Evolutionary conservation across 257 asterid species (phyloP).

Genomic region (Sherardia arvensis): DNA sequence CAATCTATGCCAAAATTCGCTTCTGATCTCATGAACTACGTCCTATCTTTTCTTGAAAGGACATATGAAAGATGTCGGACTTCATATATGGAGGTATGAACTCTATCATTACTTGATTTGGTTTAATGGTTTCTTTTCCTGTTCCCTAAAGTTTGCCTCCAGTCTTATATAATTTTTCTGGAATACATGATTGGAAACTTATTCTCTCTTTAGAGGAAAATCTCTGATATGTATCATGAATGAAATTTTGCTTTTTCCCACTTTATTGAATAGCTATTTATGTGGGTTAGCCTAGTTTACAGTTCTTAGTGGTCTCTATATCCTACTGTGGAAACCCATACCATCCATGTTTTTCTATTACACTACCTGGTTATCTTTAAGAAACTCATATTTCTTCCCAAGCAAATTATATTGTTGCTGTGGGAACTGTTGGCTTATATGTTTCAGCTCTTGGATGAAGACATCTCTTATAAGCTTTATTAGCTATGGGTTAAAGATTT

Average conservation of each 20-base stretch:
- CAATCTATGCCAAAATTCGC: conserved; percentile 99
- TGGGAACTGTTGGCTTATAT: neutral
- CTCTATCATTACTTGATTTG: conserved; percentile 10
- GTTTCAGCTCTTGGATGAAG: neutral
- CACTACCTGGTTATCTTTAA: neutral
- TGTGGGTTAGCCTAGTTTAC: neutral
- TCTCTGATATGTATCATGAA: neutral
- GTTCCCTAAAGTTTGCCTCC: neutral
- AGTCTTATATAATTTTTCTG: neutral
- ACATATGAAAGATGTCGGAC: conserved; percentile 98
- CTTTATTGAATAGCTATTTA: neutral
- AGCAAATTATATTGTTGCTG: neutral
- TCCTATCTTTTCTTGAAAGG: conserved; percentile 93
- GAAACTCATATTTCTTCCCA: neutral
- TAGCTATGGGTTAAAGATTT: neutral
- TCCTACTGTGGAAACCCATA: neutral
- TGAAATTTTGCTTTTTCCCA: neutral
- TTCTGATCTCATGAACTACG: conserved; percentile 71
- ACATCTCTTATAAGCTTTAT: too few species aligned
- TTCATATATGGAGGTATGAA: conserved; percentile 88
- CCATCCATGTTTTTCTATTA: neutral
- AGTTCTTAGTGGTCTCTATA: neutral
- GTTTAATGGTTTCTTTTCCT: conserved; percentile 8
- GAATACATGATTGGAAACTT: neutral
- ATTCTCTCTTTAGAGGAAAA: neutral